Percentiles rank a stretch among this genome's conserved stretches.
phyloP scores from a whole-genome alignment of 306 rosid genomes.

The Corylus americana region DNA sequence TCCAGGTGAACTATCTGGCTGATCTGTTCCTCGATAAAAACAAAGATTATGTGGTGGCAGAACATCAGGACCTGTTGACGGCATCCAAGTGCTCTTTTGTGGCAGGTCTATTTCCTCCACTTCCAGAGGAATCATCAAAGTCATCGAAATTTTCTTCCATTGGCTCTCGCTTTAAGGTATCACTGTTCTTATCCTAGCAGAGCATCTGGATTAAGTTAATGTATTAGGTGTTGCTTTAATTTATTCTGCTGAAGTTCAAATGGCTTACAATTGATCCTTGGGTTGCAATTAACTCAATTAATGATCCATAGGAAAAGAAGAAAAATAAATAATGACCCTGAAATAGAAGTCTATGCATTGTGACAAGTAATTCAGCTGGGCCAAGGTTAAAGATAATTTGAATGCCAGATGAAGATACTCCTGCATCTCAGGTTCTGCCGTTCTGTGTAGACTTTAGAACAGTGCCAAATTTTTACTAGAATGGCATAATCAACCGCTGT shows the following conservation, averaged over 20 bases:
- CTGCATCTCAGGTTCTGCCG: background rate
- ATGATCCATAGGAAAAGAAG: background rate
- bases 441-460: background rate
- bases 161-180: constrained; percentile 97
- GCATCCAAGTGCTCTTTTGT: constrained; percentile 87
- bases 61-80: constrained; percentile 87
- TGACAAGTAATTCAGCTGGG: constrained; percentile 4
- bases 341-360: background rate
- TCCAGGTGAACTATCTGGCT: constrained; percentile 87
- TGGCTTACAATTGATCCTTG: constrained; percentile 11
- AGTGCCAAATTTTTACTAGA: constrained; percentile 1
- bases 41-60: constrained; percentile 99
- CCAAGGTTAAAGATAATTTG: constrained; percentile 1
- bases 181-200: background rate
- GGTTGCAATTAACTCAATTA: background rate
- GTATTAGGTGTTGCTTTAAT: background rate
- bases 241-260: background rate
- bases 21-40: constrained; percentile 96
- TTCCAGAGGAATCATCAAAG: constrained; percentile 88
- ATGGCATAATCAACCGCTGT: background rate
- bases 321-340: background rate
- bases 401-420: background rate
- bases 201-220: constrained; percentile 8
- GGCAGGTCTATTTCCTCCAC: constrained; percentile 85
- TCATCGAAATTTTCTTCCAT: constrained; percentile 95